Evolutionary conservation across 139 green algal species (phyloP).

Genomic region (Gonium pectorale): DNA sequence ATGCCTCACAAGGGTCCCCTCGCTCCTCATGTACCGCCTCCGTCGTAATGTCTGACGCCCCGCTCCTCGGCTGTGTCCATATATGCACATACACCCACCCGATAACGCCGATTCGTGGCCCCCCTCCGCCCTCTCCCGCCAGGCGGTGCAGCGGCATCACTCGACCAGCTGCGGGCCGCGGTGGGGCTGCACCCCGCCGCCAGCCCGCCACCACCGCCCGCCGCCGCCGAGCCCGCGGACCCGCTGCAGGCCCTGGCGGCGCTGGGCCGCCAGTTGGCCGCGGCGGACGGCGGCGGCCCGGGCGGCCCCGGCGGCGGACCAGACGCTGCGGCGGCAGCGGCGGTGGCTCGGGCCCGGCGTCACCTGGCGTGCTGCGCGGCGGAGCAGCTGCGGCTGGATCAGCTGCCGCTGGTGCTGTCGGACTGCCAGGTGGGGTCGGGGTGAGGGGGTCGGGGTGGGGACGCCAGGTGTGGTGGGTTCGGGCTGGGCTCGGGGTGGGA

Average conservation of each 20-base stretch:
- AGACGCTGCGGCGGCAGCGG: neutral
- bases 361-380: constrained; percentile 36
- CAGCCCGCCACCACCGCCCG: neutral
- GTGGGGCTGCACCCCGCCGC: constrained; percentile 19
- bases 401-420: constrained; percentile 48
- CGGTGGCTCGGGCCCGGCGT: constrained; percentile 36
- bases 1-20: too few species aligned
- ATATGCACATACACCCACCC: too few species aligned
- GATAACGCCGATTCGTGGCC: neutral
- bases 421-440: constrained; percentile 33
- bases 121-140: neutral
- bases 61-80: neutral
- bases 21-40: too few species aligned
- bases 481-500: neutral
- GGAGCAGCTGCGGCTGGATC: neutral
- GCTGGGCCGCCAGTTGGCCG: constrained; percentile 35
- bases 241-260: constrained; percentile 3
- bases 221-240: neutral
- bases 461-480: neutral
- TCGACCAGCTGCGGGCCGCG: neutral
- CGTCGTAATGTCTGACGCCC: too few species aligned
- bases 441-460: neutral
- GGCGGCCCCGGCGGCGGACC: neutral
- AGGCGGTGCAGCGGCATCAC: neutral
- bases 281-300: neutral